Conservation (phyloP, 2,329 filamentous ascomycete genomes). For the Xylaria sp. region DNA sequence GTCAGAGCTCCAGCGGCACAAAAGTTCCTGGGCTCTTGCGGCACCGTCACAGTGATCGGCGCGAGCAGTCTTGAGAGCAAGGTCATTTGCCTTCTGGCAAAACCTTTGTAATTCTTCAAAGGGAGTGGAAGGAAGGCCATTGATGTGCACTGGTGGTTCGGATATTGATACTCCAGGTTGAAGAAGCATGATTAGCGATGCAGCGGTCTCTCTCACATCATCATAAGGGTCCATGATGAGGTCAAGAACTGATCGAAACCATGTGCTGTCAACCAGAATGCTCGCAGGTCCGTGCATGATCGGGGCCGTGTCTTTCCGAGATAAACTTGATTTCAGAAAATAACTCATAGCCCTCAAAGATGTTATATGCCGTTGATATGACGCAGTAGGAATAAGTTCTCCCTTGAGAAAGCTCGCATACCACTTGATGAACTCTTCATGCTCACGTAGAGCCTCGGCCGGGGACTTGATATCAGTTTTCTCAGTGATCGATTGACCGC, state of each 20-base stretch:
- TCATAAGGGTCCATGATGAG: slow-evolving; percentile 91
- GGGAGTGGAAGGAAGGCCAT: slow-evolving; percentile 35
- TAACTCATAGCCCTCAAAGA: slow-evolving; percentile 76
- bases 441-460: slow-evolving; percentile 58
- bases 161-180: slow-evolving; percentile 52
- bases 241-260: slow-evolving; percentile 76
- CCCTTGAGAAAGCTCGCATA: slow-evolving; percentile 77
- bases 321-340: slow-evolving; percentile 66
- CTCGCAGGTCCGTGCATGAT: slow-evolving; percentile 54
- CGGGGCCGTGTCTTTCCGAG: slow-evolving; percentile 57
- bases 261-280: slow-evolving; percentile 58
- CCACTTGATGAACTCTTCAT: slow-evolving; percentile 76
- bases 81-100: slow-evolving; percentile 62
- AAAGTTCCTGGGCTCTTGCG: slow-evolving; percentile 77
- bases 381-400: slow-evolving; percentile 82
- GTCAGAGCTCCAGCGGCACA: slow-evolving; percentile 67
- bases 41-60: slow-evolving; percentile 94
- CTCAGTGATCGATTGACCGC: slow-evolving; percentile 24
- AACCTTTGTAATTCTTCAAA: slow-evolving; percentile 58
- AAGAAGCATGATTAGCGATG: slow-evolving; percentile 63
- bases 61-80: slow-evolving; percentile 77
- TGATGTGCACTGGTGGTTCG: slow-evolving; percentile 28
- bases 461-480: slow-evolving; percentile 41
- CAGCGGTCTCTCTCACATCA: slow-evolving; percentile 77
- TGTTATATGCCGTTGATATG: slow-evolving; percentile 90